A percentile compares a stretch with the other conserved stretches of the same genome.
Evolutionary conservation across 306 rosid genomes (phyloP).

Genomic region (Prunus armeniaca): DNA sequence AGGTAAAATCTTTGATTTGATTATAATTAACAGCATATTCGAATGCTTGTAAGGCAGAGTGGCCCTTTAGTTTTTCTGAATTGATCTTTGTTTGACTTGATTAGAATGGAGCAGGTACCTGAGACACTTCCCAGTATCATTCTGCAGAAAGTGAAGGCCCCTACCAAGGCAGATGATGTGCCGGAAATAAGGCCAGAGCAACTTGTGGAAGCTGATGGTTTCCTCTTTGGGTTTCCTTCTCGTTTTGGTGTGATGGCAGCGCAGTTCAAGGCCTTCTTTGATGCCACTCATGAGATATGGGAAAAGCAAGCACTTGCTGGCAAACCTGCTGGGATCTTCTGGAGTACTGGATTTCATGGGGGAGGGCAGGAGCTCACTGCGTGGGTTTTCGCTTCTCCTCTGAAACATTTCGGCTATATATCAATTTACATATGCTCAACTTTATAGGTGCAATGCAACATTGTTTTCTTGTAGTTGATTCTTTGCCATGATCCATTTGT

Average conservation of each 20-base stretch:
- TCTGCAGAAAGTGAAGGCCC: constrained; percentile 76
- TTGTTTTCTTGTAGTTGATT: not conserved
- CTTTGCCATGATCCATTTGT: not conserved
- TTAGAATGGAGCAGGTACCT: constrained; percentile 61
- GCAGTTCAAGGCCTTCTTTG: constrained; percentile 85
- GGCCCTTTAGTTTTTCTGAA: constrained; percentile 9
- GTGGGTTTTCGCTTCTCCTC: constrained; percentile 40
- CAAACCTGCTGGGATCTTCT: constrained; percentile 94
- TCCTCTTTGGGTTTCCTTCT: constrained; percentile 88
- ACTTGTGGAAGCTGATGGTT: constrained; percentile 79
- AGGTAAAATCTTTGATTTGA: constrained; percentile 44
- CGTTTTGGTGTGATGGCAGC: constrained; percentile 96
- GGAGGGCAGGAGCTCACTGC: constrained; percentile 98
- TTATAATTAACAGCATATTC: not conserved
- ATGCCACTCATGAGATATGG: constrained; percentile 68
- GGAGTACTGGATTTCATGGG: constrained; percentile 95
- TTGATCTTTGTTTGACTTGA: constrained; percentile 20
- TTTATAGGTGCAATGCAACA: not conserved
- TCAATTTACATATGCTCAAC: not conserved
- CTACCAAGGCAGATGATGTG: constrained; percentile 64
- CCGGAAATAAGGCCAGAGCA: constrained; percentile 79
- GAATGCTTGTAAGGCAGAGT: not conserved
- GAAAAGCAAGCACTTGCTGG: constrained; percentile 85
- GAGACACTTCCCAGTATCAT: constrained; percentile 65
- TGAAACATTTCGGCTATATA: not conserved